These are phyloP conservation scores for Plectosphaerella sp. DNA, from an alignment of 2,329 filamentous ascomycete genomes.

Conservation along the genomic window DNA sequence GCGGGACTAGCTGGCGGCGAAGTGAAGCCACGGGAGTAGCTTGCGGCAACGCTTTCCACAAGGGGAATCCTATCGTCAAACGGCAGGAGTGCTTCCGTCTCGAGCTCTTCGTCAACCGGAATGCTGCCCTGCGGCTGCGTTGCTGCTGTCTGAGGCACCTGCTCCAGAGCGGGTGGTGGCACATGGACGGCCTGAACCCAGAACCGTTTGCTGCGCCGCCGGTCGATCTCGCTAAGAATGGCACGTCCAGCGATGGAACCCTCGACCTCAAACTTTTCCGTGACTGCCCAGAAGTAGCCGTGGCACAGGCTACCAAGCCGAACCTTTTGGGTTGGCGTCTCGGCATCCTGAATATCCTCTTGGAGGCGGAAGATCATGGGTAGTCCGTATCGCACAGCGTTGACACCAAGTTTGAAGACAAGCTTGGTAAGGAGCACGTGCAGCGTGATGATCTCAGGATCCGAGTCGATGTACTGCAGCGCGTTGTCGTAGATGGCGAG, in stretches of 20 bases:
- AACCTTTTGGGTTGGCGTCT: constrained; percentile 66
- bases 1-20: constrained; percentile 69
- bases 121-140: constrained; percentile 32
- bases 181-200: constrained; percentile 75
- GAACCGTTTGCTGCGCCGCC: constrained; percentile 67
- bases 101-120: constrained; percentile 45
- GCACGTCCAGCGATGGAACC: constrained; percentile 62
- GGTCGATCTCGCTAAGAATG: constrained; percentile 71
- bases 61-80: constrained; percentile 71
- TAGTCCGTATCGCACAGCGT: constrained; percentile 71
- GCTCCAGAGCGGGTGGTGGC: constrained; percentile 61
- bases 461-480: constrained; percentile 65
- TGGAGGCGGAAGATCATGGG: constrained; percentile 89
- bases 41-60: constrained; percentile 68
- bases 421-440: constrained; percentile 73
- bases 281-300: constrained; percentile 81
- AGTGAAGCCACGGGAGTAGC: constrained; percentile 59
- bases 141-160: constrained; percentile 41
- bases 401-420: constrained; percentile 75
- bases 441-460: constrained; percentile 70
- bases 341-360: constrained; percentile 69
- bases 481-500: constrained; percentile 87
- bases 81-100: constrained; percentile 62
- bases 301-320: constrained; percentile 80
- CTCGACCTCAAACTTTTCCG: constrained; percentile 74